Conservation (phyloP, 2,329 filamentous ascomycete species). For the Nannizziopsis barbatae region DNA sequence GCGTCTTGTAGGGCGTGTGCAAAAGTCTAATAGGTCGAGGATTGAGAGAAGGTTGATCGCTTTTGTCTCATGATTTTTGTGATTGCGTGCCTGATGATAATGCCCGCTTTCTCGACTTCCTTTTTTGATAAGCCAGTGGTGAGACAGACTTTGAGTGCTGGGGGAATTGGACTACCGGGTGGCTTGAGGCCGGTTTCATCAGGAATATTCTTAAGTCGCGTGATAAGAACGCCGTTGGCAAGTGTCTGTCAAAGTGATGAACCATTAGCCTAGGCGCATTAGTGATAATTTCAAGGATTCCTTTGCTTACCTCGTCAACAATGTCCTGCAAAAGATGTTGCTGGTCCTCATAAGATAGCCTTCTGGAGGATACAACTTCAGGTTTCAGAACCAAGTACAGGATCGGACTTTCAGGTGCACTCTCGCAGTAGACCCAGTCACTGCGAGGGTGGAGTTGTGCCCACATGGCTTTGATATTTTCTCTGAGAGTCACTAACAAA, state of each 20-base stretch:
- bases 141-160: constrained; percentile 82
- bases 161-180: constrained; percentile 56
- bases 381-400: constrained; percentile 74
- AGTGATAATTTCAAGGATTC: neutral
- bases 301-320: constrained; percentile 73
- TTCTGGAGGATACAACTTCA: constrained; percentile 62
- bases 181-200: constrained; percentile 56
- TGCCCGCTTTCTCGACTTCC: constrained; percentile 89
- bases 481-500: constrained; percentile 63
- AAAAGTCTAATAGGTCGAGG: too few relatives aligned
- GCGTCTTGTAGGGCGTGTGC: too few relatives aligned
- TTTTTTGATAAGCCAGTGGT: constrained; percentile 82
- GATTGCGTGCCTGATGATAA: constrained; percentile 78
- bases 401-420: constrained; percentile 72
- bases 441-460: constrained; percentile 82
- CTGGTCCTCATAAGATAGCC: constrained; percentile 62
- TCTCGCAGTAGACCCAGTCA: constrained; percentile 81
- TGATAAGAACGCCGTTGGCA: constrained; percentile 79
- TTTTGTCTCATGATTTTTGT: constrained; percentile 69
- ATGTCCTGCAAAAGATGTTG: constrained; percentile 76
- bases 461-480: constrained; percentile 77
- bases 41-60: constrained; percentile 8
- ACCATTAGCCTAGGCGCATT: neutral
- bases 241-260: constrained; percentile 48
- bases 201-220: constrained; percentile 69